Base-by-base conservation (phyloP, 1,284 basidiomycete genomes). In the Thecaphora frezii region DNA sequence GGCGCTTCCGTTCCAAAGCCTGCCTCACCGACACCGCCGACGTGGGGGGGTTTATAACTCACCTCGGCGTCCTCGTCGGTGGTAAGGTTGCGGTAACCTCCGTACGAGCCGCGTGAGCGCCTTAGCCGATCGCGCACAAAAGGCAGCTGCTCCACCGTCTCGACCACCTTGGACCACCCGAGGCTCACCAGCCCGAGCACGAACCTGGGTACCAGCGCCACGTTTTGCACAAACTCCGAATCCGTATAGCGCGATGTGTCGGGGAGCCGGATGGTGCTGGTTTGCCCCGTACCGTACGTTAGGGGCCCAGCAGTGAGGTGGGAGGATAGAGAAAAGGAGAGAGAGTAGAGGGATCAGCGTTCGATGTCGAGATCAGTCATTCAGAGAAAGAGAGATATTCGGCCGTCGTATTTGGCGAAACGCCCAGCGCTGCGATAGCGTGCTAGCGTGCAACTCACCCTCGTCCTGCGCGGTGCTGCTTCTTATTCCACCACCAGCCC, bases 191-290 rank as follows among this genome's bases (percentile, higher is more conserved):
- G 51, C 37, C 66, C 71, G 22, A 54, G 45, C 22, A 71, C 58
- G 42, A 63, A 67, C 10, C 57, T 41, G 10, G 59, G 63, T 43
- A 59, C 48, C 7, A 54, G 61, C 24, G 69, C 63, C 45, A 70
- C 26, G 23, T 58, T 64, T 90, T 82, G 89, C 13, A 87, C 78
- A 88, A 90, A 50, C 86, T 85, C n/a, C 88, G 87, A 36, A 87
- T 74, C 70, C 61, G 71, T 69, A 74, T 73, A 69, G 46, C 38
- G 52, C 28, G 54, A 61, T 33, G 55, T 79, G 71, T 64, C 66
- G 7, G 62, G 67, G n/a, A 66, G 44, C 3, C 62, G 50, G 25
- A 63, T 71, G 13, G 63, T 18, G 36, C 50, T 51, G 36, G n/a
- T n/a, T n/a, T n/a, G n/a, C n/a, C n/a, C n/a, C n/a, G n/a, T n/a